A percentile compares a stretch with the other conserved stretches of the same genome.
These are phyloP conservation scores for Magnaporthiopsis rhizophila DNA, from an alignment of 2,329 filamentous ascomycete genomes.

Conservation along the genomic window DNA sequence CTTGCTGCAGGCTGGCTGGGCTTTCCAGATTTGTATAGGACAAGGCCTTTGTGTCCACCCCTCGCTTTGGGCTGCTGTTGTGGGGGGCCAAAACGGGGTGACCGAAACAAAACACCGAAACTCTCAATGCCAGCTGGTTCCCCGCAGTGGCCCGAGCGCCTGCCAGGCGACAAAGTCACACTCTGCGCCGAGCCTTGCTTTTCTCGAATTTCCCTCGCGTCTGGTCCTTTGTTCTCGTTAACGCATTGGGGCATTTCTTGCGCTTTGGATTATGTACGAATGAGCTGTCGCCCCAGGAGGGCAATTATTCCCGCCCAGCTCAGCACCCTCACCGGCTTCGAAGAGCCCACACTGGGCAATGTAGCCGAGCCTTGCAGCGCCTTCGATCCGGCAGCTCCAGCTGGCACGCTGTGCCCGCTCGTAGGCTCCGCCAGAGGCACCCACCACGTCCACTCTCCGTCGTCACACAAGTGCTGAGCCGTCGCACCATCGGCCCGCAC, in stretches of 20 bases:
- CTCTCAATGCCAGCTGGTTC: background rate
- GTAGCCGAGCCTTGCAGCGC: background rate
- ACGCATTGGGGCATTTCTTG: background rate
- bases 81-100: no score
- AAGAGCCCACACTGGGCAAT: background rate
- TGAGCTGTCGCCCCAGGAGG: background rate
- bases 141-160: background rate
- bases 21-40: background rate
- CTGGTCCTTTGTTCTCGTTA: background rate
- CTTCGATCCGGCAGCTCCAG: no score
- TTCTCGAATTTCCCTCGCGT: background rate
- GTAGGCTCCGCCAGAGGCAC: background rate
- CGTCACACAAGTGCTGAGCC: background rate
- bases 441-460: no score
- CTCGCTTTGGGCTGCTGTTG: background rate
- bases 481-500: background rate
- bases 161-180: background rate
- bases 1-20: background rate
- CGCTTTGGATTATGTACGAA: background rate
- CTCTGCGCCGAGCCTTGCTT: background rate
- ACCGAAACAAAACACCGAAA: background rate
- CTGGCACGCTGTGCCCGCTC: background rate
- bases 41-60: no score
- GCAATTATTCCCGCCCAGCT: background rate
- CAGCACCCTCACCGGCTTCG: background rate